Base-by-base conservation (phyloP, 768 basidiomycete genomes). In the Russula earlei region DNA sequence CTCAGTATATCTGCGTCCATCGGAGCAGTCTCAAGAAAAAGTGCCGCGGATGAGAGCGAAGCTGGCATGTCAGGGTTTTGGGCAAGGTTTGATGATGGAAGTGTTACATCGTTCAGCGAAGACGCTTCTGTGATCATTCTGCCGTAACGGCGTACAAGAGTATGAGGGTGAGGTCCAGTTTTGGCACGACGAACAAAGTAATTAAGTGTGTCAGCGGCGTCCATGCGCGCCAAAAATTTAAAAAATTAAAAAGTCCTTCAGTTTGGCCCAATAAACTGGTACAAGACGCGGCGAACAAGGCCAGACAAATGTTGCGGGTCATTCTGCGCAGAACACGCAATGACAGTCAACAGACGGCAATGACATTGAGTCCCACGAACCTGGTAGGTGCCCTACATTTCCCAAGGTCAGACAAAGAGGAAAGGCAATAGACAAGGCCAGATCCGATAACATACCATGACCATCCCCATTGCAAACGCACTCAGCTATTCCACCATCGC, bases 201-300 rank as follows among this genome's bases (percentile, higher is more conserved):
- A 31, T 33, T 2, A 42, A 41, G 4, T 36, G 4, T 25, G 11
- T 46, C 41, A 55, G 31, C 22, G 24, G 33, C 40, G n/a, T n/a
- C 20, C 29, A 31, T 33, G 31, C 44, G 22, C 34, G 36, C 29
- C 29, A 31, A 25, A 41, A 25, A 24, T 8, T n/a, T n/a, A n/a
- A n/a, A n/a, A n/a, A n/a, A n/a, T n/a, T n/a, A n/a, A n/a, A n/a
- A n/a, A 25, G 12, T 20, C 6, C 19, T 41, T 57, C 40, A 91
- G 68, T 91, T 92, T 1, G 91, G 87, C 3, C 91, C 91, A 65
- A 94, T 82, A 58, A 93, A 90, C 66, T 94, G 91, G 68, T 91
- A 94, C 64, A 93, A 61, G 61, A 93, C 79, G 56, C 84, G 75
- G 60, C 90, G 75, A 5, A 93, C 88, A 12, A 93, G 73, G 2